Evolutionary conservation across 2,329 filamentous ascomycete genomes (phyloP).

Genomic region (Blastomyces parvus): DNA sequence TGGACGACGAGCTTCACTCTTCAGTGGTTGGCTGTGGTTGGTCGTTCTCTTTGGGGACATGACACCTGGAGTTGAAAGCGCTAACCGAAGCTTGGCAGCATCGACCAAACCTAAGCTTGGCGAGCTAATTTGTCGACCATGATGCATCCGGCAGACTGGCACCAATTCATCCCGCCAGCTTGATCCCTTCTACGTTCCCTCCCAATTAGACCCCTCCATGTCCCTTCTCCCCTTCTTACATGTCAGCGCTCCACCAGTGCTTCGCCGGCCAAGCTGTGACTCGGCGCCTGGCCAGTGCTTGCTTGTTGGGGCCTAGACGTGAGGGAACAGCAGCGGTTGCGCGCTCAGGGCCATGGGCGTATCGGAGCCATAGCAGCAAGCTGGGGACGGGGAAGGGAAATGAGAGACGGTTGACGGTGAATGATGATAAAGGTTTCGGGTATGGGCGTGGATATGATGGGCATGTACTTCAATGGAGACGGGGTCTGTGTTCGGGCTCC

Average conservation of each 20-base stretch:
- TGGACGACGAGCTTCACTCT: too few species aligned
- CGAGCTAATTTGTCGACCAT: too few species aligned
- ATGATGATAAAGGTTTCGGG: not conserved
- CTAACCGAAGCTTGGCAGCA: too few species aligned
- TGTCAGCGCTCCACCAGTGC: conserved; percentile 1
- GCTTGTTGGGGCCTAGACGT: not conserved
- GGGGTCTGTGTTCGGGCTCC: not conserved
- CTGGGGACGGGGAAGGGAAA: not conserved
- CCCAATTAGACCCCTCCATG: not conserved
- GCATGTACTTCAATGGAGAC: not conserved
- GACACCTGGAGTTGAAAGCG: too few species aligned
- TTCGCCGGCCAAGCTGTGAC: not conserved
- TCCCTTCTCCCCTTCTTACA: not conserved
- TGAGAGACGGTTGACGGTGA: not conserved
- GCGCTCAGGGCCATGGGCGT: not conserved
- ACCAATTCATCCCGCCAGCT: too few species aligned
- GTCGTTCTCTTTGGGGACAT: too few species aligned
- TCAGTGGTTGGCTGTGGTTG: too few species aligned
- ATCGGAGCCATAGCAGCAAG: not conserved
- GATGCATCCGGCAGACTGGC: too few species aligned
- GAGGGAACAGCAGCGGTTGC: not conserved
- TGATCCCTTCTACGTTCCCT: too few species aligned
- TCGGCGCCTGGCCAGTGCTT: not conserved
- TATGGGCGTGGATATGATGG: not conserved
- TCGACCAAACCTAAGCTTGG: too few species aligned